A percentile compares a stretch with the other conserved stretches of the same genome.
Conservation (phyloP, 345 rosid genomes). For the Melastoma malabathricum region DNA sequence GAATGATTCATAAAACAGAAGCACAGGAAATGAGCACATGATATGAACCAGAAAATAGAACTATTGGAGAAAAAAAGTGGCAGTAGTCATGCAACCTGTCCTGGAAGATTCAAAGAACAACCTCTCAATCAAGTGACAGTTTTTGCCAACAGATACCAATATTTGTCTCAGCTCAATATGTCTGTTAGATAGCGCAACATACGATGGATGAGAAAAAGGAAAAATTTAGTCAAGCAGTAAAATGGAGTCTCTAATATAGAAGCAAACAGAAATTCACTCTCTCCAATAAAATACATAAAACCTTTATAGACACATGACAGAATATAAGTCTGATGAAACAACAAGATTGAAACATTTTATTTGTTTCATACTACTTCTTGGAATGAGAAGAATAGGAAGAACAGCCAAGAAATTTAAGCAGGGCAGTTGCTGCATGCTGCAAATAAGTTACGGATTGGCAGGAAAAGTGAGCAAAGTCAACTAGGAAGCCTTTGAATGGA, state of each 20-base stretch:
- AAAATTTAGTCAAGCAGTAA: neutral
- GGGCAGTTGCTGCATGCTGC: no score
- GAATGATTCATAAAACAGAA: slow-evolving; percentile 9
- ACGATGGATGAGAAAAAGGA: neutral
- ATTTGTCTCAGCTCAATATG: slow-evolving; percentile 52
- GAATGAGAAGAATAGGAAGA: no score
- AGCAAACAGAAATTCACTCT: no score
- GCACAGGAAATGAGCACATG: slow-evolving; percentile 1
- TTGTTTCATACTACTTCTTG: no score
- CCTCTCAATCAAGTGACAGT: slow-evolving; percentile 58
- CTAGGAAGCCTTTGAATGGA: no score
- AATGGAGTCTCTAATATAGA: neutral
- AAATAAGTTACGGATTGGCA: no score
- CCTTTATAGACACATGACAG: no score
- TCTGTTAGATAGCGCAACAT: slow-evolving; percentile 18
- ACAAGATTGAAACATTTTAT: no score
- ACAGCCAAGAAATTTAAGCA: no score
- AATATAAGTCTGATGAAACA: no score
- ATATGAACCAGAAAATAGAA: slow-evolving; percentile 1
- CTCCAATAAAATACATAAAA: no score
- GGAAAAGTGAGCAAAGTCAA: no score
- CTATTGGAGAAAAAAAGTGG: slow-evolving; percentile 1
- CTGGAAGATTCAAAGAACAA: slow-evolving; percentile 61
- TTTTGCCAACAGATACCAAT: slow-evolving; percentile 41
- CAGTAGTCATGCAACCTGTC: slow-evolving; percentile 28